Evolutionary conservation across 208 protist genomes (phyloP).

Genomic region (Leishmania martiniquensis): DNA sequence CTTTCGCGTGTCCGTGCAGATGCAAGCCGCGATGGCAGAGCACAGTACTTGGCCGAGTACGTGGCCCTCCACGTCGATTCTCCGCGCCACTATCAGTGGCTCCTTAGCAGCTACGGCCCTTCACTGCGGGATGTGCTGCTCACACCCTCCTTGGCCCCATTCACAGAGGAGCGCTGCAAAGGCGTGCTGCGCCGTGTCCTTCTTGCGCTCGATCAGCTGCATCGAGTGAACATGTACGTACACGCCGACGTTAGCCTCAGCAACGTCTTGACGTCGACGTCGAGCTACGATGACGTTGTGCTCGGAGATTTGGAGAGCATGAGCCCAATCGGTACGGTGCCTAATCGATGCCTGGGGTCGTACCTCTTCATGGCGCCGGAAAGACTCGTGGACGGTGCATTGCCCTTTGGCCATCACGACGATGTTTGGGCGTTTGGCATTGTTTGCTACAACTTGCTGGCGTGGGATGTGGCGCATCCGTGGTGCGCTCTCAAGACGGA

Average conservation of each 20-base stretch:
- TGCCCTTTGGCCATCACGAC: slow-evolving; percentile 9
- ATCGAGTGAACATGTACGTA: slow-evolving; percentile 36
- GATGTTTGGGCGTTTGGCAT: slow-evolving; percentile 71
- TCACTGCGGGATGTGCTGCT: slow-evolving; percentile 36
- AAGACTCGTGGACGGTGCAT: slow-evolving; percentile 15
- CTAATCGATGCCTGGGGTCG: slow-evolving; percentile 16
- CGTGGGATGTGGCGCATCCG: slow-evolving; percentile 31
- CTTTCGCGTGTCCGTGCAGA: slow-evolving; percentile 11
- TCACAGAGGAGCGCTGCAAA: slow-evolving; percentile 11
- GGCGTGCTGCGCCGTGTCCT: slow-evolving; percentile 36
- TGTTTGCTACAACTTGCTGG: slow-evolving; percentile 44
- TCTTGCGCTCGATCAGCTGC: slow-evolving; percentile 52
- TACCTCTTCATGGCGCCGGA: slow-evolving; percentile 46
- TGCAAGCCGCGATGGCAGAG: background rate
- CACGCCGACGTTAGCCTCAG: slow-evolving; percentile 67
- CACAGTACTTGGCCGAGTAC: slow-evolving; percentile 40
- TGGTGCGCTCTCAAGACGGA: slow-evolving; percentile 1
- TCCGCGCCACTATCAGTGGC: slow-evolving; percentile 35
- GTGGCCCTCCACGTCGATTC: slow-evolving; percentile 40
- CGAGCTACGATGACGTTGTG: background rate
- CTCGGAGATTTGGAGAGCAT: slow-evolving; percentile 36
- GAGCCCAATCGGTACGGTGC: slow-evolving; percentile 11
- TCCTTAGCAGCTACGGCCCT: slow-evolving; percentile 37
- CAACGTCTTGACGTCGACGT: slow-evolving; percentile 44
- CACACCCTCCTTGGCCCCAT: background rate